Conservation (phyloP, 192 early-diverging fungal genomes). For the Mortierella claussenii region DNA sequence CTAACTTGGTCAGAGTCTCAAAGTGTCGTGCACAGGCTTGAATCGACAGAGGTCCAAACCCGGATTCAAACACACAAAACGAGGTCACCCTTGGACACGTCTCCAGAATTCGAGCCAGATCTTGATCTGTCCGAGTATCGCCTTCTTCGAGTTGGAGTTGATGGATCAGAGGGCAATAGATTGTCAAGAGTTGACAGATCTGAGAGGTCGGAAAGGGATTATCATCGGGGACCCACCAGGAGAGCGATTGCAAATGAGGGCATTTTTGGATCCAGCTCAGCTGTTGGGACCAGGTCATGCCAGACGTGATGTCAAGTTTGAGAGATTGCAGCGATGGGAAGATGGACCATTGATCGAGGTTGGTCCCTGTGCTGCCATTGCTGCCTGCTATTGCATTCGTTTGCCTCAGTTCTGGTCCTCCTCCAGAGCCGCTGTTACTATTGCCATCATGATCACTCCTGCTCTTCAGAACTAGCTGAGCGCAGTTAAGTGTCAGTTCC, state of each 20-base stretch:
- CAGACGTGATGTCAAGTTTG: background rate
- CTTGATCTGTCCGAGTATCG: background rate
- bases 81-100: background rate
- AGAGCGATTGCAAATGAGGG: background rate
- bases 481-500: background rate
- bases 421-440: no score
- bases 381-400: no score
- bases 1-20: conserved; percentile 1
- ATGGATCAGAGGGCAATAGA: conserved; percentile 1
- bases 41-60: conserved; percentile 2
- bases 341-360: background rate
- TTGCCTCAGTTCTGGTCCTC: no score
- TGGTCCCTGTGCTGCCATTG: no score
- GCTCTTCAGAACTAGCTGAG: background rate
- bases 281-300: conserved; percentile 1
- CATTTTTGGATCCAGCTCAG: conserved; percentile 10
- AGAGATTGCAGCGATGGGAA: conserved; percentile 1
- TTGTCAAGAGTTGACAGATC: conserved; percentile 2
- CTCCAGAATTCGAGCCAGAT: background rate
- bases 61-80: conserved; percentile 10
- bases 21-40: conserved; percentile 19
- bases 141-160: background rate
- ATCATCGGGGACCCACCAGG: background rate
- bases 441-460: no score
- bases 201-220: background rate